Base-by-base conservation (phyloP, 2,329 filamentous ascomycete species). In the Aureobasidium mangrovei region DNA sequence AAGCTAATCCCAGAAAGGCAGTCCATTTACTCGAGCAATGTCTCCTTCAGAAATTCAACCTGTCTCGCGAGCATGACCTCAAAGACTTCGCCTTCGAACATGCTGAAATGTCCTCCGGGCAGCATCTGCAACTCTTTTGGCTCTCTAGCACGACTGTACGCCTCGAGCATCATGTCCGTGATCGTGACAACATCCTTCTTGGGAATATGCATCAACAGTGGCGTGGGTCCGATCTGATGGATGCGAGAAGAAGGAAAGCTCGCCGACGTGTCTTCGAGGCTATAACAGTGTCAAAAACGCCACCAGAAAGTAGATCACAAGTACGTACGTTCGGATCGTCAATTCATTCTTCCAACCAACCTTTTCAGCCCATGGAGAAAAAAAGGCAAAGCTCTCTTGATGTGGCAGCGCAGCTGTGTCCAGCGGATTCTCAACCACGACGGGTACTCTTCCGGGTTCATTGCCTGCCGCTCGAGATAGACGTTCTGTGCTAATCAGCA, bases 41-140 rank as follows among this genome's bases (percentile, higher is more conserved):
- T 47, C 7, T 12, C 31, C 33, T 38, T 29, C 60, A 71, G 56
- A 55, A 71, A 71, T 36, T 67, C 63, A 10, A 62, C 57, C 59
- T 72, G 67, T 12, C 48, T 59, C 6, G 53, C 57, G 42, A 66
- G 60, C 54, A 69, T 69, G 33, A 60, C 58, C 55, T 68, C 68
- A 46, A 66, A 61, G 52, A 58, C 57, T 3, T 40, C 18, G 9
- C 61, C 62, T 3, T 44, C 52, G 39, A 71, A 73, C 8, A 56
- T 63, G 55, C 71, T 70, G 59, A 72, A 73, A 62, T 73, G 71
- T 3, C 67, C 70, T n/a, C 67, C 65, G 7, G 64, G 61, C 27
- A 73, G 49, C 24, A 70, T 58, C 9, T 66, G 60, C 45, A 74
- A 59, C 53, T 70, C 60, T 59, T 74, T 74, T 18, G 70, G 70